These are phyloP conservation scores for Conticribra weissflogii DNA, from an alignment of 108 stramenopile species.

Conservation along the genomic window DNA sequence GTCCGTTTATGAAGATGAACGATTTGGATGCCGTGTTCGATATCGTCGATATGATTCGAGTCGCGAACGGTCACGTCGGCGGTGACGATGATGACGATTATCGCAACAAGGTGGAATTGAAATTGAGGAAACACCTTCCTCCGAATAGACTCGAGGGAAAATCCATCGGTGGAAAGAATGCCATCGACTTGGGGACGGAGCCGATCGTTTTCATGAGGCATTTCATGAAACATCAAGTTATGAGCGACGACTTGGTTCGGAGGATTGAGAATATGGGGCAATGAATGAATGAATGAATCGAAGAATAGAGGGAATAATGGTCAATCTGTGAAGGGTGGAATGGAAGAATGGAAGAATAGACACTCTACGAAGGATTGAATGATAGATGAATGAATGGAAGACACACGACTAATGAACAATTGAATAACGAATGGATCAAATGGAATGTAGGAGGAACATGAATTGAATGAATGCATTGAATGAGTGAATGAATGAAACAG, in stretches of 20 bases:
- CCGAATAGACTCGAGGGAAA: slow-evolving; percentile 80
- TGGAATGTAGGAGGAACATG: no score
- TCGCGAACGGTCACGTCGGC: slow-evolving; percentile 8
- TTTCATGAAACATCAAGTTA: slow-evolving; percentile 74
- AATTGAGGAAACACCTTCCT: slow-evolving; percentile 54
- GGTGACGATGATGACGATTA: not conserved
- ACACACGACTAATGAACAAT: no score
- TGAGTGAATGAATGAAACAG: no score
- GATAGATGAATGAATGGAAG: no score
- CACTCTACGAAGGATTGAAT: no score
- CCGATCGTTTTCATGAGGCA: slow-evolving; percentile 91
- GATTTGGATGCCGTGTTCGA: slow-evolving; percentile 89
- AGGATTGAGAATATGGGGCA: slow-evolving; percentile 40
- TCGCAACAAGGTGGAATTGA: slow-evolving; percentile 12
- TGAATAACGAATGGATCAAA: no score
- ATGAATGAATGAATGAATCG: no score
- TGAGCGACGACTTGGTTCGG: slow-evolving; percentile 67
- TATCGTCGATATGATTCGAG: slow-evolving; percentile 66
- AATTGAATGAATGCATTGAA: no score
- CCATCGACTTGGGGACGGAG: slow-evolving; percentile 85
- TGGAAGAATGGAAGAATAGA: no score
- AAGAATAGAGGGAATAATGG: not conserved
- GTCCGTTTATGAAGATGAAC: slow-evolving; percentile 99
- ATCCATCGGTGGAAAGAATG: slow-evolving; percentile 69
- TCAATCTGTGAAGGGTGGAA: no score